Base-by-base conservation (phyloP, 169 alveolate species). In the Plasmodium malariae region DNA sequence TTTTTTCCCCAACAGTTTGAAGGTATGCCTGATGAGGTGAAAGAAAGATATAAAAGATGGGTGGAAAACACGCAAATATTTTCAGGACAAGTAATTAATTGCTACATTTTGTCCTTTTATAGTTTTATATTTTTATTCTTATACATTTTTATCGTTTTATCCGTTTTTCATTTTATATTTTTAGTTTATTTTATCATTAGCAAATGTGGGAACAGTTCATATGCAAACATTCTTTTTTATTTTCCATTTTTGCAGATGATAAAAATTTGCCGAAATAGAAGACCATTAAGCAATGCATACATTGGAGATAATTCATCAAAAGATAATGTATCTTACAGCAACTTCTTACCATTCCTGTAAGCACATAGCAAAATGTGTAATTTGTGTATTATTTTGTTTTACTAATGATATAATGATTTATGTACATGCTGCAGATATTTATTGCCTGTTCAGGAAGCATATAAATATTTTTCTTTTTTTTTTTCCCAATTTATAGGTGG, bases 41-140 rank as follows among this genome's bases (percentile, higher is more conserved):
- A 78, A 68, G 74, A 62, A 19, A 78, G 89, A 78, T 78, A 78
- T 49, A 65, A 26, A 63, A 78, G 51, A 12, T 78, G 89, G 89
- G 76, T 65, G 17, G 89, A 78, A 30, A 63, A 78, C 45, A 19
- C 78, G 1, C 89, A 78, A 51, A 78, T 78, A 45, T 78, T 78
- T 68, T 78, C 89, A 19, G 78, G 89, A 78, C 89, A 78, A 37
- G 89, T 78, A 78, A 78, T 12, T 28, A 60, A 43, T 12, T 4
- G 36, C 40, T 43, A 37, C 14, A 12, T 36, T 54, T 19, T 54
- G 30, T 26, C 28, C 14, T 40, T 6, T 19, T 6, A 45, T 45
- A 11, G n/a, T 14, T n/a, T 17, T 17, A n/a, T 30, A n/a, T 6
- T 30, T 68, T 26, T 67, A 1, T 19, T 14, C 21, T 12, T n/a